Base-by-base conservation (phyloP, 2,329 filamentous ascomycete species). In the Ophiostoma angusticollis region DNA sequence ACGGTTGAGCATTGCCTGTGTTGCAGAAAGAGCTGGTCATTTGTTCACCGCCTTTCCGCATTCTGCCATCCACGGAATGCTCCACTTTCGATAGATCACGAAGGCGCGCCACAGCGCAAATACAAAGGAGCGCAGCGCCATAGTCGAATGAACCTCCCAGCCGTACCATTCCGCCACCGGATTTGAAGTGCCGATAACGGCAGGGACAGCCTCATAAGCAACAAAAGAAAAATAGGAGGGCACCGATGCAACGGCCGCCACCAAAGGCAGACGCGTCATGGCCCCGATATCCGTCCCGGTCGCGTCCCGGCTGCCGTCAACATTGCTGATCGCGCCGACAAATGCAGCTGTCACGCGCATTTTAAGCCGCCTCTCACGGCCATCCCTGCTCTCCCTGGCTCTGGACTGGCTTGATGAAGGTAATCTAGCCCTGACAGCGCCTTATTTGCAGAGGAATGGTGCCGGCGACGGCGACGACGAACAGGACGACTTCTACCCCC, bases 391-490 rank as follows among this genome's bases (percentile, higher is more conserved):
- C 19, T 72, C 76, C 0, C 68, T 93, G 8, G 80, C 72, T 1
- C 67, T 86, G 17, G 71, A 80, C 60, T 93, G 85, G 85, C 74
- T 93, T 3, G 73, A 80, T 41, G 72, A 79, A 35, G 64, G 68
- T 46, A 78, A 81, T 46, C 63, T 75, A 29, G 58, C 68, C 5
- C 62, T 70, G 14, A 78, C 72, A 31, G 63, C 64, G 1, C 80
- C 80, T 0, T 75, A 68, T 52, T 68, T 80, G 32, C 65, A 53
- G 45, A 56, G 4, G 24, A 12, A 27, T 11, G 23, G 23, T 8
- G 36, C 28, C 1, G 48, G 52, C 22, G 54, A 56, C 13, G 47
- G 52, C 7, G 61, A 68, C n/a, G 63, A 71, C 14, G 60, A 67
- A 7, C 72, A 80, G 40, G 65, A 65, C 24, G 79, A 80, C 46